Conservation (phyloP, 352 stramenopile genomes). For the Saprolegnia diclina region DNA sequence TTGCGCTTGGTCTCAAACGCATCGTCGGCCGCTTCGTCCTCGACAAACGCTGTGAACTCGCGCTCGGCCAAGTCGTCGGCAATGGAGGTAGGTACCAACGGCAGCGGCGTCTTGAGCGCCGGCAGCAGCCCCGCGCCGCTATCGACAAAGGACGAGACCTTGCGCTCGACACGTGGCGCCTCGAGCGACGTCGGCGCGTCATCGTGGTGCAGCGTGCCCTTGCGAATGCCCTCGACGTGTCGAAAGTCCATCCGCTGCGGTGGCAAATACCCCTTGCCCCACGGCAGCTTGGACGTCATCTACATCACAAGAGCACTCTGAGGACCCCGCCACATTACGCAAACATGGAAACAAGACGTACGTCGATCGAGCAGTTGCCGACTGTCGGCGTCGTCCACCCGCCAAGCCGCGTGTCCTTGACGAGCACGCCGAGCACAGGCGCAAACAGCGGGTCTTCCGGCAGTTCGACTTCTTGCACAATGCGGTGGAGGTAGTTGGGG, state of each 20-base stretch:
- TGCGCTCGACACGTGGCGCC: constrained; percentile 35
- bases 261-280: constrained; percentile 63
- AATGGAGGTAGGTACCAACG: constrained; percentile 24
- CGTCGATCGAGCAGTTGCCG: constrained; percentile 66
- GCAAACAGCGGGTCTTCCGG: constrained; percentile 82
- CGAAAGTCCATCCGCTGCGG: constrained; percentile 47
- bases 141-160: constrained; percentile 34
- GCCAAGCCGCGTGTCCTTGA: constrained; percentile 81
- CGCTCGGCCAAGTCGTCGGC: neutral
- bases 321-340: no score
- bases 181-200: constrained; percentile 34
- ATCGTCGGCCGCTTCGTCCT: constrained; percentile 1
- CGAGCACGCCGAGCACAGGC: constrained; percentile 79
- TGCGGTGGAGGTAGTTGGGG: constrained; percentile 85
- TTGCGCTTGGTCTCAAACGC: neutral
- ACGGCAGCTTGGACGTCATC: constrained; percentile 74
- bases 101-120: constrained; percentile 37
- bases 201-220: constrained; percentile 52
- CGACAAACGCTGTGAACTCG: neutral
- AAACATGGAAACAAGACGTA: neutral
- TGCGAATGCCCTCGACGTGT: constrained; percentile 62
- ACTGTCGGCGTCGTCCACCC: constrained; percentile 79
- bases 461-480: constrained; percentile 80
- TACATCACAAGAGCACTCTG: neutral
- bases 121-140: neutral